Conservation (phyloP, 306 rosid genomes). For the Boehmeria nivea region DNA sequence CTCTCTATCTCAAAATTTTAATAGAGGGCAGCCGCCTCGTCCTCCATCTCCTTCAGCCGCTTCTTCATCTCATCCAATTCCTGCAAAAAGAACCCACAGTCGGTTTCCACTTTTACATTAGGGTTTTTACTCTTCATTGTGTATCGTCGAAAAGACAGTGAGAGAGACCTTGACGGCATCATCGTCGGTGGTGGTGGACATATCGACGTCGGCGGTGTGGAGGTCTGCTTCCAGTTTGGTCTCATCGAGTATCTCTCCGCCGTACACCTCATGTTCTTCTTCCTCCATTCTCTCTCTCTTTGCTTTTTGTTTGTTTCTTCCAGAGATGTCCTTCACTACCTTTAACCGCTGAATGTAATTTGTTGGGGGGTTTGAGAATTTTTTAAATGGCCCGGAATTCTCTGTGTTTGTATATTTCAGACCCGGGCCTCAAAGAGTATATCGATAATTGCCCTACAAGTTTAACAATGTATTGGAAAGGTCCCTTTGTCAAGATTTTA, state of each 20-base stretch:
- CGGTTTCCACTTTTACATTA: neutral
- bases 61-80: conserved; percentile 95
- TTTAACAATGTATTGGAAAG: too few species aligned
- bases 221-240: conserved; percentile 63
- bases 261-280: conserved; percentile 96
- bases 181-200: conserved; percentile 66
- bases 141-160: neutral
- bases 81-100: conserved; percentile 20
- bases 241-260: conserved; percentile 87
- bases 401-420: too few species aligned
- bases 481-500: too few species aligned
- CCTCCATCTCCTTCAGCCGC: conserved; percentile 91
- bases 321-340: too few species aligned
- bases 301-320: too few species aligned
- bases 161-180: conserved; percentile 66
- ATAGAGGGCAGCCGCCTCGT: conserved; percentile 92
- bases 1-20: too few species aligned
- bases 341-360: too few species aligned
- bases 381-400: too few species aligned
- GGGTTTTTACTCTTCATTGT: neutral
- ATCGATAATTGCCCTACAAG: too few species aligned
- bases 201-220: conserved; percentile 55
- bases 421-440: too few species aligned
- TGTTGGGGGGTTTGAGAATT: too few species aligned
- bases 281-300: conserved; percentile 50